These are phyloP conservation scores for Plasmodium coatneyi DNA, from an alignment of 169 alveolate genomes.

Conservation along the genomic window DNA sequence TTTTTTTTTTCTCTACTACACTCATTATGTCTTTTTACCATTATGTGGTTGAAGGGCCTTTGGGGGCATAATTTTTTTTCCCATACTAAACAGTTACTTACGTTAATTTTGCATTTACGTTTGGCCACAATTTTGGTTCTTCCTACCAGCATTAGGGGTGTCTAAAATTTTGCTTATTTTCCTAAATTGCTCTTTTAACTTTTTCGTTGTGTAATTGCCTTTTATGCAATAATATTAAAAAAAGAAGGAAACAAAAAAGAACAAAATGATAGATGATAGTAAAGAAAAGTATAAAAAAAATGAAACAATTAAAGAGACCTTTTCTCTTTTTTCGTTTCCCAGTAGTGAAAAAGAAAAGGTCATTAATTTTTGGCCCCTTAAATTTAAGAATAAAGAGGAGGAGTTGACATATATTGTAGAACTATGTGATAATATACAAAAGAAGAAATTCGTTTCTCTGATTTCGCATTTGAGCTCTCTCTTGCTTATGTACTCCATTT, in stretches of 20 bases:
- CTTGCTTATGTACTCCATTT: conserved; percentile 53
- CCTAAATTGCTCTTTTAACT: background rate
- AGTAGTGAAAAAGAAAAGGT: conserved; percentile 46
- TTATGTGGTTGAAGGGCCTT: background rate
- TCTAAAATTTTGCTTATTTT: conserved; percentile 4
- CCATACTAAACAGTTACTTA: background rate
- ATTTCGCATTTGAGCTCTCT: conserved; percentile 53
- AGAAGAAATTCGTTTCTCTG: conserved; percentile 39
- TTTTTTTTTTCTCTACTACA: background rate
- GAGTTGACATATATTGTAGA: conserved; percentile 23
- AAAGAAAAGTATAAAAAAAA: conserved; percentile 18
- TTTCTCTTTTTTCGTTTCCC: conserved; percentile 65
- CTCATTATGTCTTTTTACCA: background rate
- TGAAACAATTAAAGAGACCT: conserved; percentile 36
- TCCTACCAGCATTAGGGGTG: background rate
- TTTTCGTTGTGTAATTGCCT: background rate
- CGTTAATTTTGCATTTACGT: background rate
- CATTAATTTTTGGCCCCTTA: conserved; percentile 58
- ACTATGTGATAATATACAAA: conserved; percentile 56
- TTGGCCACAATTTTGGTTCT: background rate
- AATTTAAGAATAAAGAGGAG: conserved; percentile 60
- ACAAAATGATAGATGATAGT: conserved; percentile 18
- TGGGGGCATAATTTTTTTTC: background rate
- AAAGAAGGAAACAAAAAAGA: background rate
- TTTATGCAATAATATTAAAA: background rate